Base-by-base conservation (phyloP, 2,329 filamentous ascomycete genomes). In the Fusarium burgessii region DNA sequence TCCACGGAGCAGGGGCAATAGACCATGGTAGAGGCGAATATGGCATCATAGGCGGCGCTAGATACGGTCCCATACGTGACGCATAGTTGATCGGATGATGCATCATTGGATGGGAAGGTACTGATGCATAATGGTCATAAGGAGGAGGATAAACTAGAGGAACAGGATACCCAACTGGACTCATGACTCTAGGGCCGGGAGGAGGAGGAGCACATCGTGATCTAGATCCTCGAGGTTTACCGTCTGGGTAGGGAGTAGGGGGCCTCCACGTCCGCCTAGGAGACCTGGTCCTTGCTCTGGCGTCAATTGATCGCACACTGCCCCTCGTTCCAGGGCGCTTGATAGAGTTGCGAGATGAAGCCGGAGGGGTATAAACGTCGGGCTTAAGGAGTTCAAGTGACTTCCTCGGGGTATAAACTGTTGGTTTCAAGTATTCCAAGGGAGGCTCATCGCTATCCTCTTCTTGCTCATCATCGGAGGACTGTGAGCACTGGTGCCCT, bases 201-300 rank as follows among this genome's bases (percentile, higher is more conserved):
- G 29, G 29, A 29, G 55, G 18, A 20, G 54, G 36, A 33, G 46
- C 38, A 36, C 45, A 25, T 23, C 40, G 33, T 27, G 18, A 25
- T 18, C 56, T 55, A n/a, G 59, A 42, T 29, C 46, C 50, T 51
- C 54, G 64, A 27, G 17, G 36, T 17, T 50, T 72, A 20, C 55
- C 43, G 32, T 71, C 64, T 40, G 55, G 68, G 17, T 70, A 64
- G 27, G 68, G 68, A 17, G 68, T 71, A 42, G 68, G 68, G 25
- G 68, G 64, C 6, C 69, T 64, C 27, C 56, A 59, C 25, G 35
- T n/a, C 25, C 32, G 60, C 14, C 52, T 58, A 11, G 67, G 54
- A 47, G 63, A 65, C 15, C 33, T 68, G 20, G 33, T 46, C n/a
- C 32, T 47, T 9, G 43, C 45, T 36, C 40, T 62, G n/a, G 40